Conservation (phyloP, 805 yeast species). For the Wickerhamiella alocasiicola region DNA sequence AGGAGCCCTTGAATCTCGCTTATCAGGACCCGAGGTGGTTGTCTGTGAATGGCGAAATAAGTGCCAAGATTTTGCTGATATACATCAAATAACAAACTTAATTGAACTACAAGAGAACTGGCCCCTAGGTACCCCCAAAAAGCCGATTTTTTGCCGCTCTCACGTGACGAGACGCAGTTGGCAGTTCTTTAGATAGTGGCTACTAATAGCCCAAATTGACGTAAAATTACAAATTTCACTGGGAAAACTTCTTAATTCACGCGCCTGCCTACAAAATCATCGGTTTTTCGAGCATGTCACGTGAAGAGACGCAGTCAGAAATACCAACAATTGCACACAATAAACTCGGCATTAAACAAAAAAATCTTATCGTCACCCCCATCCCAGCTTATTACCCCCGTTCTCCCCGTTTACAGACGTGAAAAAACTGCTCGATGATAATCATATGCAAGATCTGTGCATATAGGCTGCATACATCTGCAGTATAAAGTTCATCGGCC, state of each 20-base stretch:
- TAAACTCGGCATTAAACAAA: neutral
- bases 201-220: neutral
- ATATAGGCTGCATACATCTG: neutral
- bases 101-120: too few species aligned
- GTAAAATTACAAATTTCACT: neutral
- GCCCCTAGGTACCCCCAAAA: neutral
- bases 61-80: too few species aligned
- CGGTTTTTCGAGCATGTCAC: neutral
- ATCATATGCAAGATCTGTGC: neutral
- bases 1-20: too few species aligned
- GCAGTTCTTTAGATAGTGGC: too few species aligned
- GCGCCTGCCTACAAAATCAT: too few species aligned
- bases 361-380: neutral
- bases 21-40: too few species aligned
- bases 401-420: neutral
- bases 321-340: neutral
- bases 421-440: neutral
- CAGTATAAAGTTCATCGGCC: neutral
- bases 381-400: neutral
- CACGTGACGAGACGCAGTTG: slow-evolving; percentile 8
- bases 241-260: neutral
- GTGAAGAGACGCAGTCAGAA: slow-evolving; percentile 11
- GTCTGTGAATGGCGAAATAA: too few species aligned
- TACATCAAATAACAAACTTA: too few species aligned
- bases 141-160: neutral